A percentile compares a stretch with the other conserved stretches of the same genome.
Evolutionary conservation across 2,329 filamentous ascomycete genomes (phyloP).

Genomic region (Camillea tinctor): DNA sequence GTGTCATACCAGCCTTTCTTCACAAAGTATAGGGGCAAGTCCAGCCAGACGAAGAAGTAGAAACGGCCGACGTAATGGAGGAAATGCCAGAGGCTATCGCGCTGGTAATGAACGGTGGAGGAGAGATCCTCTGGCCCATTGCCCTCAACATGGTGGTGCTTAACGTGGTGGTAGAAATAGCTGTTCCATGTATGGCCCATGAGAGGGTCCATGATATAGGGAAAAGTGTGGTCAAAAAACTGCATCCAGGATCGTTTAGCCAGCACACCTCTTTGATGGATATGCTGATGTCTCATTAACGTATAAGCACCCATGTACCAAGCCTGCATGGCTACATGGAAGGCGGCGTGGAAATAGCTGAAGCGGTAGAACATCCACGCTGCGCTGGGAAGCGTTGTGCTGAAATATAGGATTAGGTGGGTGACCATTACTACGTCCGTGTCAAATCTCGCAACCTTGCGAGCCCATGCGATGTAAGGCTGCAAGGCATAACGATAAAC

Average conservation of each 20-base stretch:
- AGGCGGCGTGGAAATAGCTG: conserved; percentile 63
- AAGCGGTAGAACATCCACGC: conserved; percentile 63
- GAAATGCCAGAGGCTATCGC: conserved; percentile 66
- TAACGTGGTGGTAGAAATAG: conserved; percentile 83
- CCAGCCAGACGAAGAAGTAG: conserved; percentile 70
- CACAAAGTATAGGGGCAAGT: conserved; percentile 72
- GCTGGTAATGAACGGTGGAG: conserved; percentile 73
- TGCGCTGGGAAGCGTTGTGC: conserved; percentile 68
- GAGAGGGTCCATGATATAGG: conserved; percentile 71
- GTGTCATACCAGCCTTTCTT: conserved; percentile 56
- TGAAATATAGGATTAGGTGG: conserved; percentile 70
- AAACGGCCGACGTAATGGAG: conserved; percentile 72
- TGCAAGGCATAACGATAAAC: conserved; percentile 22
- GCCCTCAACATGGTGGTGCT: conserved; percentile 80
- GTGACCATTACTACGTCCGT: conserved; percentile 74
- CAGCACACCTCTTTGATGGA: conserved; percentile 72
- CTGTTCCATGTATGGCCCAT: conserved; percentile 85
- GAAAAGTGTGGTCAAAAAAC: conserved; percentile 63
- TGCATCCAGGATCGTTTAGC: conserved; percentile 43
- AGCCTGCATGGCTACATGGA: conserved; percentile 64
- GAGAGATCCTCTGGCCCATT: conserved; percentile 77
- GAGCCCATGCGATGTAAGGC: conserved; percentile 30
- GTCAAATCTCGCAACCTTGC: conserved; percentile 21
- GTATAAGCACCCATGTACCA: conserved; percentile 75
- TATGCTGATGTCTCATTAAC: conserved; percentile 81